phyloP scores from a whole-genome alignment of 73 alveolate species.

The Durusdinium trenchii region DNA sequence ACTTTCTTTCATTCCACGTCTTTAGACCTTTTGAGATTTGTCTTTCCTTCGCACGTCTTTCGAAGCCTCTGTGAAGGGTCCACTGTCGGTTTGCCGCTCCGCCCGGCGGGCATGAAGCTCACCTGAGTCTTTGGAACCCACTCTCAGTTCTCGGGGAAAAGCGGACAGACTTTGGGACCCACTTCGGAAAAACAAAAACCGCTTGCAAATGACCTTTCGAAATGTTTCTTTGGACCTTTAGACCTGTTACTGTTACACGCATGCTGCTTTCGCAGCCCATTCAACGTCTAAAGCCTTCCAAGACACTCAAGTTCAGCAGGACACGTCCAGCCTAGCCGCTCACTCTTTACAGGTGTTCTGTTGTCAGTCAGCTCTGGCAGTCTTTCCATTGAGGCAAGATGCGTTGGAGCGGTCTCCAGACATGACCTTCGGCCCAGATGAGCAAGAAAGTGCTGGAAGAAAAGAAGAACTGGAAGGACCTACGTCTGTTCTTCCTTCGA shows the following conservation, averaged over 20 bases:
- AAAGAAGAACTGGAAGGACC: too few relatives aligned
- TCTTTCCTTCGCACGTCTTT: not conserved
- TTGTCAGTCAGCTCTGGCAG: not conserved
- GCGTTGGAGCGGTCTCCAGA: conserved; percentile 49
- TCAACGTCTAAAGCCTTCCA: not conserved
- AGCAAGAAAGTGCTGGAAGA: too few relatives aligned
- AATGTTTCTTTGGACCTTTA: not conserved
- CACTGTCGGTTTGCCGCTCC: conserved; percentile 11
- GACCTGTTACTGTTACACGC: not conserved
- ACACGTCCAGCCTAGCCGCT: conserved; percentile 58
- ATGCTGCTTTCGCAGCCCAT: not conserved
- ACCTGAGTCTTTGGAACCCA: too few relatives aligned
- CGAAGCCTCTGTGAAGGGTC: conserved; percentile 68
- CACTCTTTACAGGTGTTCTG: not conserved
- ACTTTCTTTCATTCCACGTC: not conserved
- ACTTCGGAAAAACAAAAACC: too few relatives aligned
- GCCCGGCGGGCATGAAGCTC: conserved; percentile 89
- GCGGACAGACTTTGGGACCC: too few relatives aligned
- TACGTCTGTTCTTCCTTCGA: too few relatives aligned
- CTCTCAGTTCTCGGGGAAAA: too few relatives aligned
- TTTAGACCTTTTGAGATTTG: not conserved
- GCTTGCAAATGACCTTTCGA: too few relatives aligned
- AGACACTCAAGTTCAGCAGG: conserved; percentile 50
- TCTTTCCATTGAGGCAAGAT: not conserved
- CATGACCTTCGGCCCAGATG: conserved; percentile 31